Evolutionary conservation across 768 basidiomycete genomes (phyloP).

Genomic region (Hygrophoropsis aurantiaca): DNA sequence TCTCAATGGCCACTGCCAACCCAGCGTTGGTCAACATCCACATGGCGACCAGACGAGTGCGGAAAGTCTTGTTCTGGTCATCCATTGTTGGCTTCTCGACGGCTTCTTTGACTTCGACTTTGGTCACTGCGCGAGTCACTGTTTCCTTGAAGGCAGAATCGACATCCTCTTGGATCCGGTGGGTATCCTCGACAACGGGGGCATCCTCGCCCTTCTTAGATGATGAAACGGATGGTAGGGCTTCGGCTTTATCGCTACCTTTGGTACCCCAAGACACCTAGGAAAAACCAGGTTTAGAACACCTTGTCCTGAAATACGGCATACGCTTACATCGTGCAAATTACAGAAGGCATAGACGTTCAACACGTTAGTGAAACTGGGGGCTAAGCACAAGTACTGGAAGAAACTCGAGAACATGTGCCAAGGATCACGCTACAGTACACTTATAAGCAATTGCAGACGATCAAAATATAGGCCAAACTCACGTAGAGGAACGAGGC

Average conservation of each 20-base stretch:
- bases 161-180: conserved; percentile 82
- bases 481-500: conserved; percentile 86
- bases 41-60: conserved; percentile 78
- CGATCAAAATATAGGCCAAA: conserved; percentile 7
- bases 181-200: conserved; percentile 83
- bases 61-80: conserved; percentile 90
- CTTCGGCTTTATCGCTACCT: conserved; percentile 92
- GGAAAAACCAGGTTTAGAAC: conserved; percentile 3
- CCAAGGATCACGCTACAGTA: conserved; percentile 88
- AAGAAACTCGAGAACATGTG: conserved; percentile 95
- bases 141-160: conserved; percentile 92
- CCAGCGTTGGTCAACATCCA: conserved; percentile 80
- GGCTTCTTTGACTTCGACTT: conserved; percentile 62
- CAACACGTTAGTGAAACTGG: conserved; percentile 91
- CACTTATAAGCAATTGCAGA: conserved; percentile 6
- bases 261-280: conserved; percentile 94
- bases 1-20: conserved; percentile 75
- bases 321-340: conserved; percentile 71
- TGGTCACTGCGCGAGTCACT: conserved; percentile 82
- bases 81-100: conserved; percentile 82
- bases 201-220: conserved; percentile 77
- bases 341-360: conserved; percentile 99
- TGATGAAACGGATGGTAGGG: conserved; percentile 85
- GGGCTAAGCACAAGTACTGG: conserved; percentile 88
- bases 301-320: background rate